These are phyloP conservation scores for Silene vulgaris DNA, from an alignment of 179 eudicot species.

Conservation along the genomic window DNA sequence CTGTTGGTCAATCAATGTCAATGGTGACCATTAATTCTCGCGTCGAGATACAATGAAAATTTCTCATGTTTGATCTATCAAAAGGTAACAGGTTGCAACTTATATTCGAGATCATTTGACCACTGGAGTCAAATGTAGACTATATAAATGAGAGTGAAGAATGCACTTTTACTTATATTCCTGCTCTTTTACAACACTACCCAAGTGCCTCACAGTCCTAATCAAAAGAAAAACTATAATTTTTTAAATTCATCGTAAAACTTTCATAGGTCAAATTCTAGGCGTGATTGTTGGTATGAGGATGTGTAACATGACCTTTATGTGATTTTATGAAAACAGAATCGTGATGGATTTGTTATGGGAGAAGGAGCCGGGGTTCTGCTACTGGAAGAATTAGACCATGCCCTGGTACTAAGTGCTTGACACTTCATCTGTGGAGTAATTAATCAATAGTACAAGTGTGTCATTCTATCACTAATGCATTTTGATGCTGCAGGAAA, in stretches of 20 bases:
- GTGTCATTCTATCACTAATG: slow-evolving; percentile 10
- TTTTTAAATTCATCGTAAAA: background rate
- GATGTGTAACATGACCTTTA: slow-evolving; percentile 10
- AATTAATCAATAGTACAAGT: background rate
- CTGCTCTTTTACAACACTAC: background rate
- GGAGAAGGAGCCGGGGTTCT: slow-evolving; percentile 99
- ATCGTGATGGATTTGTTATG: slow-evolving; percentile 98
- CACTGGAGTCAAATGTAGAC: background rate
- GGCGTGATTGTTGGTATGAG: background rate
- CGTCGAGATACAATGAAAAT: background rate
- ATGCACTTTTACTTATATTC: no score
- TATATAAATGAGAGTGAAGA: background rate
- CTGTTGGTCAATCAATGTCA: background rate
- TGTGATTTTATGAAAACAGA: slow-evolving; percentile 37
- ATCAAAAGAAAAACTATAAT: background rate
- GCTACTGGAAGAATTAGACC: slow-evolving; percentile 93
- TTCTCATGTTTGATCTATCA: background rate
- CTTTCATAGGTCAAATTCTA: background rate
- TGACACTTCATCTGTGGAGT: background rate
- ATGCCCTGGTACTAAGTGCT: slow-evolving; percentile 59
- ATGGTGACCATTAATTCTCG: background rate
- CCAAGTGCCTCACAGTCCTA: background rate
- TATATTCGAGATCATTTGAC: background rate
- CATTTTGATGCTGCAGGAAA: slow-evolving; percentile 42
- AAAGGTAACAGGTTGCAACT: background rate